phyloP scores from a whole-genome alignment of 192 early-diverging fungal species.

The Backusella sp. region DNA sequence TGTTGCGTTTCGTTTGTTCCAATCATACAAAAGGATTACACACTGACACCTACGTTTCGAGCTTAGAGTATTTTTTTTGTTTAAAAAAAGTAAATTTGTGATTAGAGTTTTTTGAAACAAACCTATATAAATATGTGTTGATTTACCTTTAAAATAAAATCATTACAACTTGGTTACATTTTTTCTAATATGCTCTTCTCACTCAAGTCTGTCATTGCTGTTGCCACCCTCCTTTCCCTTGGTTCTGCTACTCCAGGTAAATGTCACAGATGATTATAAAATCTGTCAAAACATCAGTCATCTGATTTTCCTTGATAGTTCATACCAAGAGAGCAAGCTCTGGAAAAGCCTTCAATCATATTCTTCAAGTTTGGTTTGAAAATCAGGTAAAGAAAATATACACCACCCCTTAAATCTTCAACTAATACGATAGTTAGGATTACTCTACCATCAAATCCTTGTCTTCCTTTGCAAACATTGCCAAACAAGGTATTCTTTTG shows the following conservation, averaged over 20 bases:
- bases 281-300: neutral
- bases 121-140: neutral
- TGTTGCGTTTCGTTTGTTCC: neutral
- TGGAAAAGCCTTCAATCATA: constrained; percentile 27
- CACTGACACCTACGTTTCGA: neutral
- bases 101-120: neutral
- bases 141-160: too few relatives aligned
- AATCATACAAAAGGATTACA: neutral
- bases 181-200: neutral
- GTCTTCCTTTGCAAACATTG: neutral
- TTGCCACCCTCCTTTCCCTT: constrained; percentile 19
- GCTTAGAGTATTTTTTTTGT: neutral
- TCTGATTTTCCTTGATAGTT: neutral
- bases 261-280: too few relatives aligned
- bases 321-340: constrained; percentile 3
- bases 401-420: too few relatives aligned
- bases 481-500: neutral
- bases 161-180: neutral
- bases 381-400: constrained; percentile 2
- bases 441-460: neutral
- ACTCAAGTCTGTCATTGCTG: constrained; percentile 2
- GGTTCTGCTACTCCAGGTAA: constrained; percentile 3
- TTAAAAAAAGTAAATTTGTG: neutral
- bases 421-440: neutral
- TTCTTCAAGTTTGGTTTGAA: constrained; percentile 31